Evolutionary conservation across 257 asterid genomes (phyloP).

Genomic region (Ophiorrhiza pumila): DNA sequence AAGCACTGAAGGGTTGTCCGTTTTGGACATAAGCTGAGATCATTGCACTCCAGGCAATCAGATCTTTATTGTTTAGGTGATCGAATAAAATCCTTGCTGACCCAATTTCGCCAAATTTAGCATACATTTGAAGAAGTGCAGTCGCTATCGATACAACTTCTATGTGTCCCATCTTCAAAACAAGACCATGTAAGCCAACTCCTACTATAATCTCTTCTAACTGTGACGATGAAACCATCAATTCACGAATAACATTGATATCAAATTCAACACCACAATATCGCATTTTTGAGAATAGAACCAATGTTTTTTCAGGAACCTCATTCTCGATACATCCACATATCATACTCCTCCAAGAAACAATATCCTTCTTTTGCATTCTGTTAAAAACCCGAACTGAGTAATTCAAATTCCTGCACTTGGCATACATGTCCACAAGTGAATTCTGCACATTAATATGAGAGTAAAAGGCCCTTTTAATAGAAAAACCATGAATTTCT

Average conservation of each 20-base stretch:
- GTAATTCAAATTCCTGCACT: slow-evolving; percentile 46
- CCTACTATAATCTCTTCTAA: slow-evolving; percentile 32
- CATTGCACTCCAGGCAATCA: slow-evolving; percentile 77
- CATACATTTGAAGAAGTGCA: slow-evolving; percentile 60
- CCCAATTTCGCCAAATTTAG: slow-evolving; percentile 47
- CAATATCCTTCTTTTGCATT: slow-evolving; percentile 54
- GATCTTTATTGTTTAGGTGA: slow-evolving; percentile 50
- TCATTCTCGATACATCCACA: slow-evolving; percentile 48
- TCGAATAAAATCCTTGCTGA: slow-evolving; percentile 55
- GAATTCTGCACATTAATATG: slow-evolving; percentile 48
- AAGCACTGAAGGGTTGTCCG: slow-evolving; percentile 39
- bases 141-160: slow-evolving; percentile 42
- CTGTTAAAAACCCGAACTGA: slow-evolving; percentile 43
- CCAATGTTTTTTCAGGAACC: slow-evolving; percentile 37
- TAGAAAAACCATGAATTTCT: slow-evolving; percentile 64
- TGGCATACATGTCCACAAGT: slow-evolving; percentile 59
- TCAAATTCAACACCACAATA: slow-evolving; percentile 41
- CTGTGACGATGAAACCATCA: slow-evolving; percentile 47
- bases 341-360: slow-evolving; percentile 75
- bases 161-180: slow-evolving; percentile 49
- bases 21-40: slow-evolving; percentile 54
- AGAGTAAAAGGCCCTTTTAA: slow-evolving; percentile 33
- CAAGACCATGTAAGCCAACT: slow-evolving; percentile 50
- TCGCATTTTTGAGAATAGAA: slow-evolving; percentile 45
- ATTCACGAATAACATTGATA: slow-evolving; percentile 42